phyloP scores from a whole-genome alignment of 805 yeast genomes.

The Teunomyces atbi region DNA sequence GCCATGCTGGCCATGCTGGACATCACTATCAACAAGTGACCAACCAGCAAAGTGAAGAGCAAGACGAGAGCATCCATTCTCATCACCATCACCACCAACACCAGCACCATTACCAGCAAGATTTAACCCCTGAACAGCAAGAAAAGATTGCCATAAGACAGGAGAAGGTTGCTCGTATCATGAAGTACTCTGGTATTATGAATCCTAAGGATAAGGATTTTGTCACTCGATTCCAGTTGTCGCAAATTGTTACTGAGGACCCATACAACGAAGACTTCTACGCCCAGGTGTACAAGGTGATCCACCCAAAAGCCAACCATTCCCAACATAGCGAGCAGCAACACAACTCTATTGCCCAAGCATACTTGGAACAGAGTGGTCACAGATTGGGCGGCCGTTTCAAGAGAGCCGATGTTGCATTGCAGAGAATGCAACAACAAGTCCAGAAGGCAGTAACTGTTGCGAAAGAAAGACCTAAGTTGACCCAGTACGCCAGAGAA shows the following conservation, averaged over 20 bases:
- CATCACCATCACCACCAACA: conserved; percentile 30
- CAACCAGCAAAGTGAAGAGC: conserved; percentile 14
- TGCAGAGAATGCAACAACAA: conserved; percentile 97
- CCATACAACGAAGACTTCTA: conserved; percentile 97
- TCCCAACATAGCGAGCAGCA: conserved; percentile 53
- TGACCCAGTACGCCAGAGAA: conserved; percentile 62
- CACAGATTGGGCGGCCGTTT: conserved; percentile 84
- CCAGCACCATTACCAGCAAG: conserved; percentile 21
- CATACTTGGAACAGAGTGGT: conserved; percentile 87
- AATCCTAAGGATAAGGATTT: conserved; percentile 95
- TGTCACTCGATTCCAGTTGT: conserved; percentile 89
- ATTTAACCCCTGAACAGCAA: conserved; percentile 69
- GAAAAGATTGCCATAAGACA: conserved; percentile 65
- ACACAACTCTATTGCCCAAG: conserved; percentile 84
- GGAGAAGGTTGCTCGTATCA: conserved; percentile 70
- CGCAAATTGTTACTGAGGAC: conserved; percentile 94
- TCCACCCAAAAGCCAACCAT: conserved; percentile 50
- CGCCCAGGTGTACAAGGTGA: conserved; percentile 80
- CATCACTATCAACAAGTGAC: conserved; percentile 19
- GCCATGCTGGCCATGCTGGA: conserved; percentile 7
- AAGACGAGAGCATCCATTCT: conserved; percentile 15
- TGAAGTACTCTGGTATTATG: conserved; percentile 90
- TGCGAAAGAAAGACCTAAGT: conserved; percentile 83
- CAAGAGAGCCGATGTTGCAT: conserved; percentile 82
- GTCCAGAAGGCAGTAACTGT: conserved; percentile 94